Base-by-base conservation (phyloP, 2,329 filamentous ascomycete species). In the Fusarium falciforme region DNA sequence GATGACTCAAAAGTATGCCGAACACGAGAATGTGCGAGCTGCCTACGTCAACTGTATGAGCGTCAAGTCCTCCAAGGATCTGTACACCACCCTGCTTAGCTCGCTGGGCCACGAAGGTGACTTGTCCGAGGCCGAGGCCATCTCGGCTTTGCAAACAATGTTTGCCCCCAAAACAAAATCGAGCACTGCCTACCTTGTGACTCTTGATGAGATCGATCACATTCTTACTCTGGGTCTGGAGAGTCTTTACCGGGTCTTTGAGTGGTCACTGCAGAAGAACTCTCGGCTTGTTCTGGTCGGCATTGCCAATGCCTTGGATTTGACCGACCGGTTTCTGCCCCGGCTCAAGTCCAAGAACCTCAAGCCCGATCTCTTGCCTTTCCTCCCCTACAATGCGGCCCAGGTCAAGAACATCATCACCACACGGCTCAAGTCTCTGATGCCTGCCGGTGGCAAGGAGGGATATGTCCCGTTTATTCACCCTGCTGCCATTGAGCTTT, bases 11-110 rank as follows among this genome's bases (percentile, higher is more conserved):
- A 86, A 90, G 49, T 83, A 92, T 58, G 84, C 85, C 12, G 80
- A 84, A 5, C 84, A 85, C 36, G 84, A 87, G 17, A 82, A 85
- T 5, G 85, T 96, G 62, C 91, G 90, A 77, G 91, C 92, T 62
- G 91, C 92, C 3, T 96, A 95, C 79, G 89, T 99, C 87, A 99
- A 99, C 82, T 99, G 96, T 84, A 98, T 98, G 92, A 98, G 95
- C 83, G 92, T 98, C 83, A 97, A 96, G 79, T 94, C 91, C 36
- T 94, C 95, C 3, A 92, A 91, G 74, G 95, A 98, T 80, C 88
- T 99, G 25, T 97, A 97, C 82, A 88, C 89, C 71, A 95, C 92
- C 22, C 85, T 99, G 20, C 84, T 96, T 14, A 91, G 94, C 64
- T 90, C 96, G 47, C 85, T 92, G 66, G 88, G 88, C 14, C 87